These are phyloP conservation scores for carrot (Daucus carota) DNA, from an alignment of 129 eudicot species.

Conservation along the genomic window DH1_v3.0 NC_030384.2:44280001-44280500, in stretches of 20 bases:
- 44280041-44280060: conserved; percentile 48
- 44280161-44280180: conserved; percentile 25
- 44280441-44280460: conserved; percentile 28
- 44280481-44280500: conserved; percentile 63
- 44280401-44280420: conserved; percentile 62
- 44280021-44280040: conserved; percentile 56
- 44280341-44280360: conserved; percentile 49
- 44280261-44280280: conserved; percentile 56
- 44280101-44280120: conserved; percentile 75
- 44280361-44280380: conserved; percentile 65
- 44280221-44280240: conserved; percentile 50
- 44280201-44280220: conserved; percentile 53
- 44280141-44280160: conserved; percentile 31
- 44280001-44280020: conserved; percentile 59
- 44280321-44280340: conserved; percentile 88
- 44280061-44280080: conserved; percentile 58
- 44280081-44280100: conserved; percentile 61
- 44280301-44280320: conserved; percentile 72
- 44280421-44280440: conserved; percentile 76
- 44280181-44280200: conserved; percentile 12
- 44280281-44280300: conserved; percentile 49
- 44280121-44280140: conserved; percentile 35
- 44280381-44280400: conserved; percentile 86
- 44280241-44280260: conserved; percentile 67
- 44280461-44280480: conserved; percentile 23